Base-by-base conservation (phyloP, 2,329 filamentous ascomycete genomes). In the Didymella pomorum region DNA sequence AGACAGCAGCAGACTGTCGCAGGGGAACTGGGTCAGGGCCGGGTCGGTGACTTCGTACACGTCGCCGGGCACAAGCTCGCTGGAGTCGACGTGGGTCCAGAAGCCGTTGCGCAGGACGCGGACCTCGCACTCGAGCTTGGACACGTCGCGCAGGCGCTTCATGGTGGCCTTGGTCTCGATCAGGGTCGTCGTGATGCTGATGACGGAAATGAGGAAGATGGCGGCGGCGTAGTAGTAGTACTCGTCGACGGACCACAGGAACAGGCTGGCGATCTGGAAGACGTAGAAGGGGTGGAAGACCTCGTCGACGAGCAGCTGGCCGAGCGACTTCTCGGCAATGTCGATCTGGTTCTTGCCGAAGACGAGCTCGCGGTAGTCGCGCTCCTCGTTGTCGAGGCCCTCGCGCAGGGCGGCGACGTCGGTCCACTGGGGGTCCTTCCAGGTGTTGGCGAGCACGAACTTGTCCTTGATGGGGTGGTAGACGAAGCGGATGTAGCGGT, bases 191-290 rank as follows among this genome's bases (percentile, higher is more conserved):
- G 87, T 86, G 69, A 99, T 97, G 76, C 94, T 98, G 67, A 93
- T 90, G 43, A 95, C 85, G 0, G 96, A 99, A 77, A 99, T 98
- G 60, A 94, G 73, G 69, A 99, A 96, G 68, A 99, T 99, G 74
- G 93, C 96, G 16, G 88, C 84, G 4, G 95, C 95, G 77, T 99
- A 99, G 79, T 98, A 99, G 75, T 97, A 99, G 76, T 99, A 99
- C 69, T 96, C 85, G 72, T 99, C 95, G 66, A 97, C 74, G 10
- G 94, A 97, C 95, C 95, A 99, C 3, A 99, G 86, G 39, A 96
- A 79, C 65, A 99, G 82, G 81, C 95, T 98, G 46, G 93, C 94
- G 69, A 98, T 89, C 78, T 99, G 95, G 74, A 99, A 99, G 55
- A 99, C 90, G 75, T 99, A 99, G 76, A 99, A 99, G 0, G 95